A percentile compares a stretch with the other conserved stretches of the same genome.
Evolutionary conservation across 2,329 filamentous ascomycete genomes (phyloP).

Genomic region (Triangularia verruculosa): DNA sequence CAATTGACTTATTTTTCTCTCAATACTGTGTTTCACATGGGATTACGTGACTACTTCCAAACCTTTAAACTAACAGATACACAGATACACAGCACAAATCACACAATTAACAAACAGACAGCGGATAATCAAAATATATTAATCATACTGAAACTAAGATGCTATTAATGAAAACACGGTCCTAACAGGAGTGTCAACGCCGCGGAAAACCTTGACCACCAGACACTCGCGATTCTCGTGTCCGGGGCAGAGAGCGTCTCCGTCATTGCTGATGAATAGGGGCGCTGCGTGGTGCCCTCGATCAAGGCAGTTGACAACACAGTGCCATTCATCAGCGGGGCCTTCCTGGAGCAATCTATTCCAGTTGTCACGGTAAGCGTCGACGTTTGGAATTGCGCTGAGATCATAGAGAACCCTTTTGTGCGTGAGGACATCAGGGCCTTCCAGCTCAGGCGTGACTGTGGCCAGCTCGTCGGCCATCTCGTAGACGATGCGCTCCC

Average conservation of each 20-base stretch:
- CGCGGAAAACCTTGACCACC: background rate
- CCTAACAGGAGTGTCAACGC: no score
- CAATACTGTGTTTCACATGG: no score
- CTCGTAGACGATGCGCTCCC: background rate
- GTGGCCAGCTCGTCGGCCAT: background rate
- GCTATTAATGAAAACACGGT: no score
- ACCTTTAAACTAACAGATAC: no score
- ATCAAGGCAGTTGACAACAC: background rate
- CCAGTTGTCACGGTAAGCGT: background rate
- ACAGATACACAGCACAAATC: no score
- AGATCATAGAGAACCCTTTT: background rate
- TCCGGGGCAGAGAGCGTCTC: background rate
- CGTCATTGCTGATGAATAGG: background rate
- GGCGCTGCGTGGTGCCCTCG: background rate
- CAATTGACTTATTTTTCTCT: no score
- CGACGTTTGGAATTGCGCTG: background rate
- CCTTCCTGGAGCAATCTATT: background rate
- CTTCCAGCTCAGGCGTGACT: background rate
- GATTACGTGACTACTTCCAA: no score
- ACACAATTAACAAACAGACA: no score
- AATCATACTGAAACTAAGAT: no score
- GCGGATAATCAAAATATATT: no score
- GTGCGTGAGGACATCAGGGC: background rate
- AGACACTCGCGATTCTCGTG: background rate
- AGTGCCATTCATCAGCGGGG: background rate